Evolutionary conservation across 192 early-diverging fungal genomes (phyloP).

Genomic region (Mycoemilia scoparia): DNA sequence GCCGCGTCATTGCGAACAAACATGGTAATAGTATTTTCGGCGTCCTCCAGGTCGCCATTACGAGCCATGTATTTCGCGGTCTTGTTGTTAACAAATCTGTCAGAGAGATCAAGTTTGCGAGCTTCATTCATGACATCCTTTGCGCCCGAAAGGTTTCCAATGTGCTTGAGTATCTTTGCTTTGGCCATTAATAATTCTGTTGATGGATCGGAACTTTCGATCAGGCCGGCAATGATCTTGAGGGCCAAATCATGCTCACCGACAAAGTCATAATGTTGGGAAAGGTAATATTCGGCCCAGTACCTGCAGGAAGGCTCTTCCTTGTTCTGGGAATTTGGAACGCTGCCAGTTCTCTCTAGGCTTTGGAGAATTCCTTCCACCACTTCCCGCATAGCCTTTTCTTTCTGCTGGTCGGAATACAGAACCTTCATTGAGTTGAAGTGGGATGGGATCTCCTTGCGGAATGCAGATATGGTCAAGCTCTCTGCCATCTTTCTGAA

Average conservation of each 20-base stretch:
- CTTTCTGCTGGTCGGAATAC: constrained; percentile 47
- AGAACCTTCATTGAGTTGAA: constrained; percentile 67
- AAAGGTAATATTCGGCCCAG: constrained; percentile 86
- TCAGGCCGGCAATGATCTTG: constrained; percentile 58
- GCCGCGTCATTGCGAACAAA: constrained; percentile 45
- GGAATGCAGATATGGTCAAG: constrained; percentile 51
- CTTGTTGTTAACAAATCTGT: constrained; percentile 89
- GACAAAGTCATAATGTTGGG: constrained; percentile 71
- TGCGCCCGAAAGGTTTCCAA: constrained; percentile 52
- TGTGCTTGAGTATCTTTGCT: constrained; percentile 89
- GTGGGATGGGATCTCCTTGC: constrained; percentile 87
- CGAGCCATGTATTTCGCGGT: constrained; percentile 86
- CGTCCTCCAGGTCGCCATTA: constrained; percentile 58
- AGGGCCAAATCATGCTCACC: constrained; percentile 52
- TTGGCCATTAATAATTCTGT: constrained; percentile 87
- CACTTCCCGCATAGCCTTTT: constrained; percentile 42
- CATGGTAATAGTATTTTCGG: constrained; percentile 63
- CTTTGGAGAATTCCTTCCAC: constrained; percentile 40
- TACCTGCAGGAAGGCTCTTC: constrained; percentile 63
- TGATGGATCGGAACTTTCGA: constrained; percentile 69
- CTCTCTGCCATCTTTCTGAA: constrained; percentile 43
- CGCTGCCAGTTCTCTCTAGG: constrained; percentile 20
- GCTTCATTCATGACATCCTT: constrained; percentile 66
- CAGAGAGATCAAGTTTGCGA: constrained; percentile 77
- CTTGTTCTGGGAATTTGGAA: constrained; percentile 27